Evolutionary conservation across 371 early-diverging fungal genomes (phyloP), one percentile per base, ranked within the genome.

Genomic region (Syncephalastrum contaminatum): DNA sequence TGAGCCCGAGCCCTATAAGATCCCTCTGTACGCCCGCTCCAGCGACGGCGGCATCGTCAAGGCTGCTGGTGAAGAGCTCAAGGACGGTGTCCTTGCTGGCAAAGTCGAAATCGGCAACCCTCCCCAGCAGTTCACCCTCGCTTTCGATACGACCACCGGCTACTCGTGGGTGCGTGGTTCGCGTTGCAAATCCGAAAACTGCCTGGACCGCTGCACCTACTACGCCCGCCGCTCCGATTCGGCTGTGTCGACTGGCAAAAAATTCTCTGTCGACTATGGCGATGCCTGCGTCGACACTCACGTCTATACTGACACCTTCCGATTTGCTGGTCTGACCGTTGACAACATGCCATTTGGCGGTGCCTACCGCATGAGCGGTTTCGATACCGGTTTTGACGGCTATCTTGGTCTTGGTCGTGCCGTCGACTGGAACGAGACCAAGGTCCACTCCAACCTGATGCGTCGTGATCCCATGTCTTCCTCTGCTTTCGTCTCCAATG

Each of bases 151-250:
- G 58, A 70, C 72, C 46, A 69, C 65, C 25, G 78, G 78, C 43
- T 77, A 64, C 64, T 72, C 74, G 48, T 77, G 78, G 78, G 69
- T 77, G 51, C 78, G 78, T 55, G 78, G 78, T 43, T 70, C 70
- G 43, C 67, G 63, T 67, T 77, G 78, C 62, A 72, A 72, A 57
- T 59, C 70, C 25, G 64, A 66, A 20, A 77, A 77, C 60, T 77
- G 78, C 46, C 72, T 70, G 36, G 67, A 62, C 27, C 72, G 78
- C 49, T 54, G 59, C 48, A 61, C 67, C 13, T 74, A 68, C 49
- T 63, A 77, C 43, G 54, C 73, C 13, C 57, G 61, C 47, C 61
- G 66, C 14, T 77, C 78, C 15, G 64, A 63, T 4, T 62, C 67
- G 1, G 55, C 51, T 19, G 52, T 59, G 1, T 59, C 69, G 18